These are phyloP conservation scores for Eimeria acervulina DNA, from an alignment of 169 alveolate species.

Conservation along the genomic window DNA sequence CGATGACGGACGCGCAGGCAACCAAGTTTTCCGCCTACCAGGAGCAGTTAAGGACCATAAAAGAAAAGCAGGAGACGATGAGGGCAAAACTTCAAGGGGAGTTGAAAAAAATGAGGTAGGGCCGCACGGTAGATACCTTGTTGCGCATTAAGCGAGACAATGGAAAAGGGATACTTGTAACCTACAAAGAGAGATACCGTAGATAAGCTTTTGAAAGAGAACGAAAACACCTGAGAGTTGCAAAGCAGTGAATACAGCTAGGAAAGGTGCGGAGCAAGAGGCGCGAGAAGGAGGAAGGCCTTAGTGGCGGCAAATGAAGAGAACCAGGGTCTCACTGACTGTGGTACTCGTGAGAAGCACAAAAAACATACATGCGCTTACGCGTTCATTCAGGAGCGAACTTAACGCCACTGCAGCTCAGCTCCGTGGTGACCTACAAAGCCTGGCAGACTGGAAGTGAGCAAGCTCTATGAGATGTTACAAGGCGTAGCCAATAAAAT, in stretches of 20 bases:
- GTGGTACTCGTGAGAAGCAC: neutral
- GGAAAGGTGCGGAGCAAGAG: neutral
- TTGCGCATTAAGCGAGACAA: neutral
- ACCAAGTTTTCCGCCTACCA: constrained; percentile 64
- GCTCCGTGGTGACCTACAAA: constrained; percentile 63
- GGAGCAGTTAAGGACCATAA: constrained; percentile 48
- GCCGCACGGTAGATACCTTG: neutral
- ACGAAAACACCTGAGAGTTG: neutral
- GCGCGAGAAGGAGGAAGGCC: neutral
- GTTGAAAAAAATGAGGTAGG: constrained; percentile 61
- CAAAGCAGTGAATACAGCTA: neutral
- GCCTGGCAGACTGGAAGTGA: constrained; percentile 68
- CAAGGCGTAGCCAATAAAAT: neutral
- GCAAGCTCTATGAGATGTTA: constrained; percentile 8
- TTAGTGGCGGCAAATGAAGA: neutral
- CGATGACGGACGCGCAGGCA: constrained; percentile 82
- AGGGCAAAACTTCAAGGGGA: constrained; percentile 57
- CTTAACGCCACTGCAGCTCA: constrained; percentile 54
- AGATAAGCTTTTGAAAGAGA: neutral
- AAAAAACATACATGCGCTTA: neutral
- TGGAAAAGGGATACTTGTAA: neutral
- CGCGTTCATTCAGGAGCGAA: constrained; percentile 41
- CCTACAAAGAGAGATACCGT: neutral
- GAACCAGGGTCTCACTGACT: neutral
- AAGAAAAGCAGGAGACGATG: constrained; percentile 73